Conservation (phyloP, 176 grass and related monocot genomes). For the Zea mays region DNA sequence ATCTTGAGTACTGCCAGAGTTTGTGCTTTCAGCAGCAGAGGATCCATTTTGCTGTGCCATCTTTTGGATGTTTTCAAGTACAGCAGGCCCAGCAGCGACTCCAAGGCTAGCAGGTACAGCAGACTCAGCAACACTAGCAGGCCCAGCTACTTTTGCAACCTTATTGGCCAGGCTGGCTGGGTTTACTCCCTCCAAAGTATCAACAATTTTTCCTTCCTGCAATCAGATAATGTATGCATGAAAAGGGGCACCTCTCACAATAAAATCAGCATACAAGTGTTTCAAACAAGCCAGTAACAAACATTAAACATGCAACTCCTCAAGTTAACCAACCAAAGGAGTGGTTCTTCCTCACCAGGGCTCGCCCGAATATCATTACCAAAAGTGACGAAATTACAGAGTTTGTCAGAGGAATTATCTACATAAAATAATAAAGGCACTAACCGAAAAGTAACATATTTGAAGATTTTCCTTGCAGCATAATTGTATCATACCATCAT, state of each 20-base stretch:
- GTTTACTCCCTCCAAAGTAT: constrained; percentile 89
- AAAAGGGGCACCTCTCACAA: not conserved
- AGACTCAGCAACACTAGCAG: constrained; percentile 54
- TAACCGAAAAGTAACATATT: not conserved
- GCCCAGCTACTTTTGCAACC: constrained; percentile 72
- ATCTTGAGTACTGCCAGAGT: constrained; percentile 24
- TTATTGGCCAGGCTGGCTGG: constrained; percentile 91
- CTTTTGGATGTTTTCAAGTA: constrained; percentile 63
- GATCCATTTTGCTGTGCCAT: constrained; percentile 51
- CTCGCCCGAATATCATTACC: not conserved
- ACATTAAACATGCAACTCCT: constrained; percentile 19
- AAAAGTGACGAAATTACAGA: not conserved
- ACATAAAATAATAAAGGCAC: not conserved
- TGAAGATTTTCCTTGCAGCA: not conserved
- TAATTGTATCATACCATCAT: not conserved
- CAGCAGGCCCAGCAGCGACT: constrained; percentile 54
- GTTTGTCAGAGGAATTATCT: not conserved
- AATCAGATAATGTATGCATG: constrained; percentile 26
- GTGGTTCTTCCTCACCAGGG: not conserved
- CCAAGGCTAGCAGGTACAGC: constrained; percentile 66
- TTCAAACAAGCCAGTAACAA: constrained; percentile 12
- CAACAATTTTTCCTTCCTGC: constrained; percentile 78
- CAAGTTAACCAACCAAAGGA: constrained; percentile 12
- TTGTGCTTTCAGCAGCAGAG: constrained; percentile 41
- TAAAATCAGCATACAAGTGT: constrained; percentile 17